Base-by-base conservation (phyloP, 1,139 yeast genomes). In the Diutina pseudorugosa region DNA sequence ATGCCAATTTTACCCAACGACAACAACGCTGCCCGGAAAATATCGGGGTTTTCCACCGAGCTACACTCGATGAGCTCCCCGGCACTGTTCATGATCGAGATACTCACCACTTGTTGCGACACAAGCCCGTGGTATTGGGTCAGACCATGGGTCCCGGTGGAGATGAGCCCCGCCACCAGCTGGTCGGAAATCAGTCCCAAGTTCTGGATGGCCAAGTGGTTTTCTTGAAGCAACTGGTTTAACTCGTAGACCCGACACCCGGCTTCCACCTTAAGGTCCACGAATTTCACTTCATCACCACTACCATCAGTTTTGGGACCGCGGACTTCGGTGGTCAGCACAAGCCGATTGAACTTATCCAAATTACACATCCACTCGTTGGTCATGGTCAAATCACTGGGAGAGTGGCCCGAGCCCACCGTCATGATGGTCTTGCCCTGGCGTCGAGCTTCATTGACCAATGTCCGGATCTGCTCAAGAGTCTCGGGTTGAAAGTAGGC, bases 121-220 rank as follows among this genome's bases (percentile, higher is more conserved):
- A 93, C 88, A 50, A 91, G 73, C 0, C 98, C 97, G 62, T 93
- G 98, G 65, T 77, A 88, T 52, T 93, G 94, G 8, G 96, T 83
- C 0, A 97, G 86, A 1, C 98, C 98, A 63, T 93, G 98, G 0
- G 98, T 90, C 42, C 98, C 98, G 0, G 98, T 93, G 1, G 96
- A 86, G 51, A 93, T 89, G 57, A 91, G 81, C 4, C 98, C 98
- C 2, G 95, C 98, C 47, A 90, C 74, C 16, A 95, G 86, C 65
- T 93, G 98, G 57, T 90, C 97, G 49, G 95, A 83, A 56, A 93
- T 93, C 1, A 97, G 90, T 1, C 98, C 98, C 63, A 93, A 72
- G 63, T 87, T 91, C 67, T 93, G 98, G 56, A 93, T 73, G 4
- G 96, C 95, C 58, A 88, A 77, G 1, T 85, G 82, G 57, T 79